Base-by-base conservation (phyloP, 2,329 filamentous ascomycete genomes). In the Orbilia brochopaga region DNA sequence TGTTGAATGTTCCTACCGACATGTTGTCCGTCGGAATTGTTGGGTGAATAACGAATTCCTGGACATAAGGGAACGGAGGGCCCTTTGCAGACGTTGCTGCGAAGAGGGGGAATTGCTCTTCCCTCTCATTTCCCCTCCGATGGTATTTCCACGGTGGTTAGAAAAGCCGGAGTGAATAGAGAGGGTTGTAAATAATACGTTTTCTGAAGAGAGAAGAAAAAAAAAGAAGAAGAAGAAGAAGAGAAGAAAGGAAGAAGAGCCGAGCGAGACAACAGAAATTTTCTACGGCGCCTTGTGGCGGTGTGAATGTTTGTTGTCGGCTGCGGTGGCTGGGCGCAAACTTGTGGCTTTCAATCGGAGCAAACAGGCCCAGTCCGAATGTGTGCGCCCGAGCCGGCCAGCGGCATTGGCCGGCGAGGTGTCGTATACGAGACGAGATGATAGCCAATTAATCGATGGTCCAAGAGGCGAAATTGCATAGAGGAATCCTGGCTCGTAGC, bases 81-180 rank as follows among this genome's bases (percentile, higher is more conserved):
- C 54, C 51, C 37, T 52, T 64, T 42, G 37, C 13, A 15, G 24
- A 51, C 52, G 10, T 54, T 27, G 44, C 21, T 55, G 27, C 24
- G 48, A 37, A 44, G 40, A 52, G 57, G 50, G 40, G 50, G 44
- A 24, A 35, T 70, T 70, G 58, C 54, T 70, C 66, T 70, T 59
- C 66, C 66, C 66, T 64, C 66, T 70, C 66, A 70, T 70, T 70
- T 70, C 66, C 66, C 66, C 66, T 70, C 66, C 66, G 56, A 70
- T 44, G 59, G 54, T 70, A 70, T 70, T 51, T 70, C 66, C 59
- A 70, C 59, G 53, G 54, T 55, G 58, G 24, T 62, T 30, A 64
- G 66, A 70, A 70, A 70, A 70, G 54, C 66, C 66, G 63, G 66
- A 70, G 66, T 70, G 66, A 70, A 70, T 70, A 70, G 66, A 70